These are phyloP conservation scores for Plasmodium knowlesi DNA, from an alignment of 169 alveolate genomes.

Conservation along the genomic window DNA sequence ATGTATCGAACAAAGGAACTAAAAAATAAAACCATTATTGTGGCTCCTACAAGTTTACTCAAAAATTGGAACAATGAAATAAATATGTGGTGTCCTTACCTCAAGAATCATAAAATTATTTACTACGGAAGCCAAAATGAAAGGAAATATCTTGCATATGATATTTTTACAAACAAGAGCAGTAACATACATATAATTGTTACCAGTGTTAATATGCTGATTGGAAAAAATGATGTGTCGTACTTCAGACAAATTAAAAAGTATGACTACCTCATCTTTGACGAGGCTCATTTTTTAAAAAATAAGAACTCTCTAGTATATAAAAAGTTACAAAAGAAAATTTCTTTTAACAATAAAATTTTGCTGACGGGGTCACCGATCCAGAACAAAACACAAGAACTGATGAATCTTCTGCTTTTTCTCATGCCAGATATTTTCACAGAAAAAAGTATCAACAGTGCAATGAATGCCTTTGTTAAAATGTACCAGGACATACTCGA, in stretches of 20 bases:
- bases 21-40: slow-evolving; percentile 83
- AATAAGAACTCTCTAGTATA: slow-evolving; percentile 90
- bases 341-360: slow-evolving; percentile 87
- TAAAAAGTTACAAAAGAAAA: slow-evolving; percentile 86
- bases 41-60: slow-evolving; percentile 89
- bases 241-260: slow-evolving; percentile 70
- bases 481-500: slow-evolving; percentile 54
- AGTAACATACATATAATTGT: slow-evolving; percentile 37
- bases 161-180: slow-evolving; percentile 34
- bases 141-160: slow-evolving; percentile 78
- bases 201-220: slow-evolving; percentile 60
- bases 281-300: slow-evolving; percentile 94
- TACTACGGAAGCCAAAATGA: slow-evolving; percentile 87
- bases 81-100: slow-evolving; percentile 90
- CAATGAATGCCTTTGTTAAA: slow-evolving; percentile 80
- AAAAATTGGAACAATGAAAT: slow-evolving; percentile 90
- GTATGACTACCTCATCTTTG: slow-evolving; percentile 91
- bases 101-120: slow-evolving; percentile 81
- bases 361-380: slow-evolving; percentile 93
- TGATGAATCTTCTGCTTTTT: slow-evolving; percentile 90
- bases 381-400: slow-evolving; percentile 90
- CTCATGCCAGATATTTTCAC: slow-evolving; percentile 91
- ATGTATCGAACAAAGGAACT: slow-evolving; percentile 49
- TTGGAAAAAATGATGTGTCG: slow-evolving; percentile 55
- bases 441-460: slow-evolving; percentile 81